phyloP scores from a whole-genome alignment of 768 basidiomycete genomes.

The Pholiota conissans region DNA sequence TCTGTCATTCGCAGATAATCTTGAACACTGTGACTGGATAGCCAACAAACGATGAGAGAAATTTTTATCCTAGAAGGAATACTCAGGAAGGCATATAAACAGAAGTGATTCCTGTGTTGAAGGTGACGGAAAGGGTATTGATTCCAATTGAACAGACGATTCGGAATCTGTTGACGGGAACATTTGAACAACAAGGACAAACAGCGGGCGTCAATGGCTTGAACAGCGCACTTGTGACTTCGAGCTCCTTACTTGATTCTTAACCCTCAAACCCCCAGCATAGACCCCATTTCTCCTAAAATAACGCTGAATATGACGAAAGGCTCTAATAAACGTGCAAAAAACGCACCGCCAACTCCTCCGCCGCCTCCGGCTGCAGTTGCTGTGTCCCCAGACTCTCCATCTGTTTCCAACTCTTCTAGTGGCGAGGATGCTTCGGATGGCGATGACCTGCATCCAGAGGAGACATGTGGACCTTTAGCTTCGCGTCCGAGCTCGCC shows the following conservation, averaged over 20 bases:
- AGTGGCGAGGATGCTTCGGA: conserved; percentile 23
- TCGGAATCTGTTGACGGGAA: background rate
- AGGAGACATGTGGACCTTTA: conserved; percentile 25
- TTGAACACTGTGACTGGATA: no score
- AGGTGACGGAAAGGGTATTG: no score
- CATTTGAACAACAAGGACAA: background rate
- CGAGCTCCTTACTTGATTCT: no score
- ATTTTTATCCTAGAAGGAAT: no score
- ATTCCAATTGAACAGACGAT: no score
- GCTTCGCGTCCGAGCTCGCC: conserved; percentile 44
- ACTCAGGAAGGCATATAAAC: no score
- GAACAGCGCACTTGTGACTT: no score
- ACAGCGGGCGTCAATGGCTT: no score
- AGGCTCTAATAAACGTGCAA: conserved; percentile 7
- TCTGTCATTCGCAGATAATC: no score
- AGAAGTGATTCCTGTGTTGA: no score
- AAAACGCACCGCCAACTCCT: conserved; percentile 10
- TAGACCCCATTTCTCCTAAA: background rate
- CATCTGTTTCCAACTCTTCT: conserved; percentile 31
- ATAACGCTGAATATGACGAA: conserved; percentile 5
- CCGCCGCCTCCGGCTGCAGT: background rate
- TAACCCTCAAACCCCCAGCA: background rate
- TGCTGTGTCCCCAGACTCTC: conserved; percentile 9
- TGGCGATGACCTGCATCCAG: conserved; percentile 17
- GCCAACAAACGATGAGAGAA: no score